Conservation (phyloP, 495 filamentous ascomycete genomes). For the Aspergillus cristatus region DNA sequence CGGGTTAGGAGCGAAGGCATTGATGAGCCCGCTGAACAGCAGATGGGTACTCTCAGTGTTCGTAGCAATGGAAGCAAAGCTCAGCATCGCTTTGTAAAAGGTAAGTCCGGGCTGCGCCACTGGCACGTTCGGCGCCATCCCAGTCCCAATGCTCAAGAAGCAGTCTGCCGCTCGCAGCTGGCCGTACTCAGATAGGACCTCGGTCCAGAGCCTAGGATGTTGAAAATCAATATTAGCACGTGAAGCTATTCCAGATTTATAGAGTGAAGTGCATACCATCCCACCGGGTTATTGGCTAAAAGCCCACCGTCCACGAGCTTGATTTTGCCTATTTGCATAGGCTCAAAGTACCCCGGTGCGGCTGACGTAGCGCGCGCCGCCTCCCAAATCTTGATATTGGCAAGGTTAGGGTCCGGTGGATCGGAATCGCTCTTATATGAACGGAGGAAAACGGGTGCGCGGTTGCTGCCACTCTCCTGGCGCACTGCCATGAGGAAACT, state of each 20-base stretch:
- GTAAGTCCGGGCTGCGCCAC: conserved; percentile 3
- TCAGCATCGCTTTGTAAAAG: conserved; percentile 1
- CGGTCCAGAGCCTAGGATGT: conserved; percentile 11
- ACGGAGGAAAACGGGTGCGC: conserved; percentile 7
- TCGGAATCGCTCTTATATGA: conserved; percentile 2
- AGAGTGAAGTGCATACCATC: too few relatives aligned
- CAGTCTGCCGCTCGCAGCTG: conserved; percentile 5
- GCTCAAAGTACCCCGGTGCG: conserved; percentile 31
- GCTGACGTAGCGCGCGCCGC: conserved; percentile 33
- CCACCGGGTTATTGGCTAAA: conserved; percentile 16
- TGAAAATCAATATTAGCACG: too few relatives aligned
- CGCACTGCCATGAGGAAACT: conserved; percentile 6
- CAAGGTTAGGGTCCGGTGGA: conserved; percentile 1
- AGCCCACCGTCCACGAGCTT: conserved; percentile 12
- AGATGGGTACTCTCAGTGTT: conserved; percentile 6
- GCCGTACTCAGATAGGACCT: conserved; percentile 6
- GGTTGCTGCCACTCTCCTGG: conserved; percentile 4
- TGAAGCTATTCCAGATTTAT: too few relatives aligned
- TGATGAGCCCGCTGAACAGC: conserved; percentile 6
- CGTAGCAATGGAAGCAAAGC: conserved; percentile 1
- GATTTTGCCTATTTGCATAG: conserved; percentile 13
- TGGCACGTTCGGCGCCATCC: conserved; percentile 3
- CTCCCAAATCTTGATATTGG: conserved; percentile 25
- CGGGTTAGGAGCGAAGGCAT: conserved; percentile 4
- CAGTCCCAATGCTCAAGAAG: conserved; percentile 11